Evolutionary conservation across 768 basidiomycete species (phyloP), one percentile per base, ranked within the genome.

Genomic region (Boletus speciosus): DNA sequence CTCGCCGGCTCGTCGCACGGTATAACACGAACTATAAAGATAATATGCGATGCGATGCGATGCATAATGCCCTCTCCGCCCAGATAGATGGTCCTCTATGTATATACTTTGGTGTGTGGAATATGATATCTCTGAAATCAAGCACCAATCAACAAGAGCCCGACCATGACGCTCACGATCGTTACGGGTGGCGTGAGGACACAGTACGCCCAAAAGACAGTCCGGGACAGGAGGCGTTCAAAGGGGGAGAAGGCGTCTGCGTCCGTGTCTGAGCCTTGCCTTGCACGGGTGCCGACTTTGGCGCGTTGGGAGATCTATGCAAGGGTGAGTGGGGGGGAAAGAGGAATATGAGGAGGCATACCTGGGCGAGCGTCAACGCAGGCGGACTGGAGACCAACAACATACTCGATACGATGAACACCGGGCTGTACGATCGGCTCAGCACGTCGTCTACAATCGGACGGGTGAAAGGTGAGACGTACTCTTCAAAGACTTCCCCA

Each of bases 171-270:
- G 63, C 85, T 87, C 16, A 76, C 63, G 51, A 93, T 83, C 50
- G 85, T 91, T n/a, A 87, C 78, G 2, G 90, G 89, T 2, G 94
- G 93, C 0, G 94, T 95, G 52, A 94, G 74, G 34, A 93, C 73
- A 61, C 90, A 93, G 66, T 96, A 98, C 2, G 87, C 80, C 92
- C 93, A 94, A 68, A 93, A 93, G 55, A 98, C 91, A 0, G 95
- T 98, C 49, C 90, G 81, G 55, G 85, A 87, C 68, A 97, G 88
- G 35, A 98, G 78, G 1, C 93, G 78, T 73, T 98, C 96, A 66
- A 98, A 98, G 0, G 66, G 57, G 1, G 65, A 68, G 11, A 58
- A 36, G 1, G 51, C 34, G 16, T 57, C 34, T 0, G 46, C 1
- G n/a, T 42, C 40, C 9, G 52, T 10, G 6, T 5, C 21, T 29